Evolutionary conservation across 148 eudicot species (phyloP).

Genomic region (Nepenthes gracilis): DNA sequence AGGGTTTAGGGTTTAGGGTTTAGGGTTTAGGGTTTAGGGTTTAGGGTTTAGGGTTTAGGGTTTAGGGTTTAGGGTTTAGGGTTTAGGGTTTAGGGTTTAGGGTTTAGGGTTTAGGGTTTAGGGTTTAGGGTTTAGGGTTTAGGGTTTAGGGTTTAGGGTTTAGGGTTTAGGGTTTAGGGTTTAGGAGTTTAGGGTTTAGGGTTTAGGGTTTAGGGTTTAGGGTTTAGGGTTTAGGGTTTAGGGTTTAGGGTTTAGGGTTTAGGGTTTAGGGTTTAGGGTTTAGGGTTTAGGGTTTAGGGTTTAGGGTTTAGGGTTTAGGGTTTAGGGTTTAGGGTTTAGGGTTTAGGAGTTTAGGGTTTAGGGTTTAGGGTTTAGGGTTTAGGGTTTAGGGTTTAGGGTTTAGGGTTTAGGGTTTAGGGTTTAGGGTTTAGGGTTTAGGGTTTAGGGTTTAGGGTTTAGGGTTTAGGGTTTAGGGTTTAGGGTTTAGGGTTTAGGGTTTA

Average conservation of each 20-base stretch:
- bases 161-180: constrained; percentile 21
- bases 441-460: constrained; percentile 13
- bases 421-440: constrained; percentile 17
- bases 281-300: constrained; percentile 10
- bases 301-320: constrained; percentile 10
- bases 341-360: constrained; percentile 8
- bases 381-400: constrained; percentile 13
- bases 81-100: constrained; percentile 14
- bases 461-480: constrained; percentile 9
- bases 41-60: constrained; percentile 14
- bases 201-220: constrained; percentile 17
- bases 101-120: constrained; percentile 12
- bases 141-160: constrained; percentile 21
- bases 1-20: constrained; percentile 20
- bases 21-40: constrained; percentile 21
- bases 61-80: constrained; percentile 17
- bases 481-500: constrained; percentile 5
- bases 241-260: constrained; percentile 11
- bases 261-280: constrained; percentile 11
- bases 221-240: constrained; percentile 17
- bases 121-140: constrained; percentile 20
- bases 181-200: constrained; percentile 16
- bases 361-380: constrained; percentile 7
- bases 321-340: constrained; percentile 7
- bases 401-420: constrained; percentile 17